These are phyloP conservation scores for Ganoderma lingzhi DNA, from an alignment of 1,284 basidiomycete species.

Conservation along the genomic window DNA sequence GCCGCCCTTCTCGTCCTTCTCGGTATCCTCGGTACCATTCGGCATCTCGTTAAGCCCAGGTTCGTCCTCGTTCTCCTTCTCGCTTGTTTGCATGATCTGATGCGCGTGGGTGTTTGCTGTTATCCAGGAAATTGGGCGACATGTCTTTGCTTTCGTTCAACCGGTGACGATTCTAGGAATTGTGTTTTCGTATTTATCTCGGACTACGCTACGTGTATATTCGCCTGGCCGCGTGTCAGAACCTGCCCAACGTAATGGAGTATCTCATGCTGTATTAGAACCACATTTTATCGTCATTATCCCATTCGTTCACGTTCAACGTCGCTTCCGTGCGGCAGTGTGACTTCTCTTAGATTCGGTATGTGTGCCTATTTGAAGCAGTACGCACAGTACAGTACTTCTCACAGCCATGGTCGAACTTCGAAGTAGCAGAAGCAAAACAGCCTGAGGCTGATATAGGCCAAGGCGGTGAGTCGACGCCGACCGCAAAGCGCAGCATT, in stretches of 20 bases:
- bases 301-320: neutral
- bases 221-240: constrained; percentile 28
- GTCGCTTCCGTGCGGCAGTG: neutral
- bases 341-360: neutral
- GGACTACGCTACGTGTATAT: constrained; percentile 31
- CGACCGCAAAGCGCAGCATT: neutral
- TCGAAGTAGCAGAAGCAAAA: neutral
- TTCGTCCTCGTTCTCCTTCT: constrained; percentile 53
- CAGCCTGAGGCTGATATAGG: neutral
- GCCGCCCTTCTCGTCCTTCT: constrained; percentile 89
- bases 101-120: constrained; percentile 6
- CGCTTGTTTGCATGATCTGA: constrained; percentile 22
- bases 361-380: neutral
- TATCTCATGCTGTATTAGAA: constrained; percentile 36
- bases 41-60: constrained; percentile 94
- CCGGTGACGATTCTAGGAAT: constrained; percentile 46
- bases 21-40: constrained; percentile 87
- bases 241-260: constrained; percentile 32
- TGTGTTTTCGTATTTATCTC: constrained; percentile 28
- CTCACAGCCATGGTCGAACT: neutral
- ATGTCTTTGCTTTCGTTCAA: constrained; percentile 92
- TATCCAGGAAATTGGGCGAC: constrained; percentile 75
- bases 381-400: neutral
- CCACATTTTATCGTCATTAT: constrained; percentile 19
- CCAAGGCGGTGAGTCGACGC: neutral